Base-by-base conservation (phyloP, 257 asterid genomes). In the Solanum medicagineum region DNA sequence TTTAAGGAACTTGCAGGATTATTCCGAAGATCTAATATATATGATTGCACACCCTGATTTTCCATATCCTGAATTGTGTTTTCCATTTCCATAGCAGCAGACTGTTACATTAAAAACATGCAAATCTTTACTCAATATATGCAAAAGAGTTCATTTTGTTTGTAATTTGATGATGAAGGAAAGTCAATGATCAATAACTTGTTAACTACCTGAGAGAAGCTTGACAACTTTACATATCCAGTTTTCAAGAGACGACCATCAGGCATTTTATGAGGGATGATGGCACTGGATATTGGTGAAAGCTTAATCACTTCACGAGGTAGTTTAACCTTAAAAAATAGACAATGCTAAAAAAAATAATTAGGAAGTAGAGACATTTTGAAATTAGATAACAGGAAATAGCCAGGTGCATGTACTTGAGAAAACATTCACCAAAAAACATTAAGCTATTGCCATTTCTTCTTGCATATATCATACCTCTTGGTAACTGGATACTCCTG, bases 1-100 rank as follows among this genome's bases (percentile, higher is more conserved):
- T 14, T 36, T 63, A 10, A 51, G 3, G 47, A 73, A 90, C 96
- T 87, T 86, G 90, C 99, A 6, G 99, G 98, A 87, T 96, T 96
- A 92, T 96, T 94, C 82, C 99, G 91, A 63, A 96, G 90, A 89
- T 96, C 99, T 90, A 96, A 86, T 80, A 96, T 96, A 86, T 93
- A 96, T 24, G 99, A 93, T 36, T 94, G 97, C n/a, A 96, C 99
- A 7, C 98, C 99, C 87, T 91, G 92, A 82, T 89, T 89, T 92
- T 96, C 98, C 99, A 94, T 94, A 84, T 92, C 95, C 63, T 85
- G 82, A 86, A 94, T 92, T 15, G 98, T 89, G 87, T 94, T 91
- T 85, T 96, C 98, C 96, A 96, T 93, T 84, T 96, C 98, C 73
- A 79, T 56, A 42, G 98, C 99, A 75, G 99, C 98, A 86, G 91